Base-by-base conservation (phyloP, 495 filamentous ascomycete species). In the Articulospora tetracladia region DNA sequence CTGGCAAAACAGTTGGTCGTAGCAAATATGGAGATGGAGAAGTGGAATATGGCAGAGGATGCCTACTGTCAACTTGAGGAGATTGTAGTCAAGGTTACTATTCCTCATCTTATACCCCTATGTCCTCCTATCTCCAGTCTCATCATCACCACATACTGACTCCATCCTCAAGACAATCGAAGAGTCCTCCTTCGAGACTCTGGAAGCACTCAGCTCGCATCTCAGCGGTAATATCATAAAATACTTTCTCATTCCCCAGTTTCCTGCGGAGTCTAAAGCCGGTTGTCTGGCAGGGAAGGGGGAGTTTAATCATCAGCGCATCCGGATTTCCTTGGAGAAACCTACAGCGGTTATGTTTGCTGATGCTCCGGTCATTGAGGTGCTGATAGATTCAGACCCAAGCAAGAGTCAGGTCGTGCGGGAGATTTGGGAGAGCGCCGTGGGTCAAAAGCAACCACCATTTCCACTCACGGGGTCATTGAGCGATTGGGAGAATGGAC, bases 131-230 rank as follows among this genome's bases (percentile, higher is more conserved):
- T 2, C 23, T 46, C n/a, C 36, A 30, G 17, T 12, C 22, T 17
- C 20, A 13, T 30, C 1, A 12, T 36, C 63, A 56, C n/a, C n/a
- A n/a, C n/a, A n/a, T n/a, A n/a, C 39, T 15, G 11, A 44, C 11
- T 3, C n/a, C 39, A n/a, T 17, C 7, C 26, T 27, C 20, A 10
- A 86, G 83, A 68, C 74, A 2, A 75, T 86, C 50, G 79, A 82
- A 53, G 65, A 75, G 3, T 84, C 84, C 0, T 77, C 77, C 0
- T 87, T 85, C 62, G 77, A 85, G 69, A 89, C 86, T 0, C 77
- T 89, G 12, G 86, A 89, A 68, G 75, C 84, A 0, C 72, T 89
- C 3, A 79, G 78, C 0, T 70, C 75, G 0, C 72, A 73, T 34
- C 65, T 85, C 3, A 76, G 74, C 17, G 61, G 74, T 1, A 57